Percentiles rank a stretch among this genome's conserved stretches.
These are phyloP conservation scores for Marasmius fiardii DNA, from an alignment of 1,284 basidiomycete genomes.

Conservation along the genomic window DNA sequence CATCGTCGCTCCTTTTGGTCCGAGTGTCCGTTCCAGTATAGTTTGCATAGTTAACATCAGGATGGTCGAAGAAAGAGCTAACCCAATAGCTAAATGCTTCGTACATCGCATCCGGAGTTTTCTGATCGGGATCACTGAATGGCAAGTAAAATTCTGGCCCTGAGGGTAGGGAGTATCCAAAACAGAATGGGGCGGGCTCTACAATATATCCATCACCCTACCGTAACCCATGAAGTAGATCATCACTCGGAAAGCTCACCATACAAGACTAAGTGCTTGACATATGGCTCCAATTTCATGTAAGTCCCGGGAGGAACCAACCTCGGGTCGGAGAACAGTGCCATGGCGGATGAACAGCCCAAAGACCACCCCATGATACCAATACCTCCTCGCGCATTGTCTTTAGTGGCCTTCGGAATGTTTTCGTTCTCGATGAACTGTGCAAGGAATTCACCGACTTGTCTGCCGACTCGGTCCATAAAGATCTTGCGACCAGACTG, in stretches of 20 bases:
- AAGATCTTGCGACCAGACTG: slow-evolving; percentile 19
- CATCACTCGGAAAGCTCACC: too few relatives aligned
- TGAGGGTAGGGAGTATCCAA: slow-evolving; percentile 21
- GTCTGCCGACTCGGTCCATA: not conserved
- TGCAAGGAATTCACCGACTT: not conserved
- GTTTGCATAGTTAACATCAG: not conserved
- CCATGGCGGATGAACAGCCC: slow-evolving; percentile 22
- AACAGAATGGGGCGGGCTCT: slow-evolving; percentile 28
- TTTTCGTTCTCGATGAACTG: too few relatives aligned
- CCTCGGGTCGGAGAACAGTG: too few relatives aligned
- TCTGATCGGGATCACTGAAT: too few relatives aligned
- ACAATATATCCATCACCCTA: not conserved
- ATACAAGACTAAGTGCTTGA: too few relatives aligned
- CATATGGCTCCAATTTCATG: too few relatives aligned
- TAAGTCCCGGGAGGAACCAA: too few relatives aligned
- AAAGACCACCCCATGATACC: slow-evolving; percentile 29
- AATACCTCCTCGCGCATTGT: not conserved
- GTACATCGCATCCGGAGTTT: not conserved
- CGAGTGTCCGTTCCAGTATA: not conserved
- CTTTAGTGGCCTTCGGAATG: not conserved
- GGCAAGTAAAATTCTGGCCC: slow-evolving; percentile 16
- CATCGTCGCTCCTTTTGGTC: not conserved
- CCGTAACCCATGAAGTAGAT: not conserved
- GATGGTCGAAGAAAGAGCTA: slow-evolving; percentile 15
- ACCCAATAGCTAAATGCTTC: slow-evolving; percentile 12